Evolutionary conservation across 306 rosid species (phyloP), one percentile per base, ranked within the genome.

Genomic region (Cucurbita maxima): DNA sequence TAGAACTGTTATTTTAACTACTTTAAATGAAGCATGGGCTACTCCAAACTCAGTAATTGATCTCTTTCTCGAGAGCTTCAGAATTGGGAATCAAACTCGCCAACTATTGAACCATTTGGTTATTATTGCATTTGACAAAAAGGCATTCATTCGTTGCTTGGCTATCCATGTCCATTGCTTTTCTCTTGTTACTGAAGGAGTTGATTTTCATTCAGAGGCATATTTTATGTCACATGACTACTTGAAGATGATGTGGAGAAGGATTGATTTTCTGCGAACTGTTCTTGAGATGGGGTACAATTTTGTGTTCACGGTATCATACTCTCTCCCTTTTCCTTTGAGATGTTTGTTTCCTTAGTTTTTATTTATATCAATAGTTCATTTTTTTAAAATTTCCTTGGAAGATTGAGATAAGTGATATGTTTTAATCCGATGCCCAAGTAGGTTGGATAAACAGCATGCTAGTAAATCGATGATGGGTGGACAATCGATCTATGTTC

Each of bases 21-120:
- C 98, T 19, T 82, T 94, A 75, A 94, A 94, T 76, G 95, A 86
- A 82, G 97, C 98, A 72, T 94, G 98, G 98, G 97, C 97, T 18
- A 83, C 96, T 82, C 95, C 87, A 50, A 76, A 84, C 85, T 90
- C 98, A 34, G 77, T 91, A 40, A 52, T 90, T 34, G 97, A 89
- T 81, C 96, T 94, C 75, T 94, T 94, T 71, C 92, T 91, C 7
- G 96, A 89, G 79, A 91, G 99, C 86, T 91, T 94, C 80, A 89
- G 87, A 87, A 89, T 84, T 77, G 97, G 96, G 67, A 83, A 83
- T 19, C 82, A 57, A 44, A 94, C 99, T 20, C 74, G 58, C 73
- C 77, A 82, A 78, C 89, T 94, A 63, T 82, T 94, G 80, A 80
- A 86, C 77, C 97, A 94, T 85, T 81, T 94, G 81, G 95, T 94